Evolutionary conservation across 768 basidiomycete species (phyloP), one percentile per base, ranked within the genome.

Genomic region (Coprinopsis marcescibilis): DNA sequence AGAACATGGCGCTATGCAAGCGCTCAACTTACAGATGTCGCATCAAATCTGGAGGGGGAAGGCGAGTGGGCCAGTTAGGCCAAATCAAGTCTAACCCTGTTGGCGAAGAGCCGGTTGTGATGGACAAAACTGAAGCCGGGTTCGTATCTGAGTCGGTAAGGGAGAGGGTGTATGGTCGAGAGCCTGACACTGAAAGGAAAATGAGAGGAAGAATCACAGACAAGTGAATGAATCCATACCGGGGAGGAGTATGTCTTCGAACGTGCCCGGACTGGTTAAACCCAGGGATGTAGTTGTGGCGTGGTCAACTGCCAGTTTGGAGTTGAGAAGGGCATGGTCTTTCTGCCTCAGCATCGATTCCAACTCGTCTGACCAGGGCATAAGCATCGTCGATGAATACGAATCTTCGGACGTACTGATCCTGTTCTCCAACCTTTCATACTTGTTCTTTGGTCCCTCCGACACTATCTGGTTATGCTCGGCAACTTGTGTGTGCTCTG

Each of bases 281-380:
- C 4, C 26, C 7, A 27, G 17, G 24, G 24, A 11, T 6, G 26
- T 11, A 12, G 4, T 10, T 6, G 17, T 21, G 7, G 10, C 19
- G 26, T 27, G 26, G 15, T 43, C 41, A 19, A n/a, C 14, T 13
- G 24, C 4, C n/a, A 44, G 47, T 24, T 29, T 24, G 5, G 42
- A 35, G 21, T 44, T 39, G 38, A 38, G 33, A 15, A 57, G 37
- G n/a, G 53, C 55, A 24, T 53, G 58, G 34, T 81, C 73, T 54
- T 78, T 83, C 55, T 84, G 80, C 19, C 68, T 72, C 45, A 87
- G 63, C n/a, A 84, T 61, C 5, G 71, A 63, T 59, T 89, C 85
- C 7, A 89, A 69, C 56, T 89, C 85, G 57, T 71, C 85, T 87
- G 46, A 7, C 27, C 19, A 33, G 46, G n/a, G n/a, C n/a, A n/a